Conservation (phyloP, 495 filamentous ascomycete species). For the Aspergillus sparsus region DNA sequence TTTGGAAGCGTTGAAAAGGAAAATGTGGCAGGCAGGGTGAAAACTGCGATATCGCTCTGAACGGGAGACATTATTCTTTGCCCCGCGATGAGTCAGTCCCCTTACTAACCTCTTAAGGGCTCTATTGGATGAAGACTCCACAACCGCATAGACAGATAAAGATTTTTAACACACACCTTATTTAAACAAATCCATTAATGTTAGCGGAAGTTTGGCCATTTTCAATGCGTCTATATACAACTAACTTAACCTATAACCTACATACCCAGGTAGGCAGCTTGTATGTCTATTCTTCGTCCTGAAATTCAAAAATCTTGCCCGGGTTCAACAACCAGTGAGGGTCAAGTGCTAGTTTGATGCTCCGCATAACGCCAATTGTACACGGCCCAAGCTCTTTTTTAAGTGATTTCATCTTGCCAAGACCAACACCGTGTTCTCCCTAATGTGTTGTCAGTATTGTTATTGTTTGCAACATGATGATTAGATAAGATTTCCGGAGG, state of each 20-base stretch:
- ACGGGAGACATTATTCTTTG: constrained; percentile 22
- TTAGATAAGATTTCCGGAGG: background rate
- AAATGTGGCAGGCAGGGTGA: constrained; percentile 28
- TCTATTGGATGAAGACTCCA: constrained; percentile 11
- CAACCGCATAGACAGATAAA: background rate
- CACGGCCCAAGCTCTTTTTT: constrained; percentile 79
- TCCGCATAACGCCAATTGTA: constrained; percentile 82
- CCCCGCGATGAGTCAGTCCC: constrained; percentile 43
- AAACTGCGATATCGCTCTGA: constrained; percentile 42
- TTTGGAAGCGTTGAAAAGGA: constrained; percentile 21
- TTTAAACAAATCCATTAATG: background rate
- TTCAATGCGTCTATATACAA: background rate
- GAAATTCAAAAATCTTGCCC: constrained; percentile 78
- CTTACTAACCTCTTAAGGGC: background rate
- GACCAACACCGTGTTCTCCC: constrained; percentile 86
- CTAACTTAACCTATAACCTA: background rate
- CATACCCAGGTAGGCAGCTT: background rate
- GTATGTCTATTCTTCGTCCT: constrained; percentile 19
- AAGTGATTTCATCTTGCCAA: constrained; percentile 82
- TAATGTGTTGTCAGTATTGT: constrained; percentile 26
- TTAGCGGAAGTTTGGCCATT: background rate
- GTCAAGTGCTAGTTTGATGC: constrained; percentile 81
- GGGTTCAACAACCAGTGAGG: constrained; percentile 91
- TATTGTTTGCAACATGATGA: background rate
- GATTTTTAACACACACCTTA: background rate